Conservation (phyloP, 768 basidiomycete species). For the Trichaptum fuscoviolaceum region DNA sequence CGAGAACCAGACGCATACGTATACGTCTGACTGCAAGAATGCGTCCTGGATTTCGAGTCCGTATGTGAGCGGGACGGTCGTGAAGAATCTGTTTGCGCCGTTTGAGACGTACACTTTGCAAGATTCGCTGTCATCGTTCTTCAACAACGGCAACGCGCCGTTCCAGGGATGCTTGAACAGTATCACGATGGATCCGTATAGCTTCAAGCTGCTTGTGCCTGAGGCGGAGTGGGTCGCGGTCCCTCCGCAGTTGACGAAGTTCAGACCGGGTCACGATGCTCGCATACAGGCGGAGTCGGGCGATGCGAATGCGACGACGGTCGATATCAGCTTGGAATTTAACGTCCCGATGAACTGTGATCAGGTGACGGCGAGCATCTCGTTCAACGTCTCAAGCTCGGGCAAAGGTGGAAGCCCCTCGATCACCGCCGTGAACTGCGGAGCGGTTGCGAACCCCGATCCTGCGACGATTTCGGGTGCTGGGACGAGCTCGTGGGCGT, state of each 20-base stretch:
- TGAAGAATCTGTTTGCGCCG: constrained; percentile 77
- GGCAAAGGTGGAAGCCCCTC: constrained; percentile 53
- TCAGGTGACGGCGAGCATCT: constrained; percentile 56
- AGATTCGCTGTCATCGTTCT: constrained; percentile 61
- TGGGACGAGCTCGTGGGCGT: constrained; percentile 58
- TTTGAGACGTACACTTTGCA: constrained; percentile 73
- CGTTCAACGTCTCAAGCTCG: constrained; percentile 66
- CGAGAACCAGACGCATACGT: constrained; percentile 69
- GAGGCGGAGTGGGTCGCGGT: constrained; percentile 59
- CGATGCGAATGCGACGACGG: constrained; percentile 45
- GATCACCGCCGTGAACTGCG: constrained; percentile 45
- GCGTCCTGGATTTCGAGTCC: constrained; percentile 76
- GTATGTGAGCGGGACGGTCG: constrained; percentile 49
- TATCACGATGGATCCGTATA: constrained; percentile 65
- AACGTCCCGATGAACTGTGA: constrained; percentile 71
- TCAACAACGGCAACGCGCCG: constrained; percentile 51
- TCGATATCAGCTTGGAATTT: constrained; percentile 76
- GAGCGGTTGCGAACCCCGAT: constrained; percentile 40
- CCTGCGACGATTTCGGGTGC: constrained; percentile 48
- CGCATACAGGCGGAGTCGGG: constrained; percentile 50
- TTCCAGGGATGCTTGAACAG: constrained; percentile 68
- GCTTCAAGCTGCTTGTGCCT: constrained; percentile 82
- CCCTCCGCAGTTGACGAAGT: constrained; percentile 70
- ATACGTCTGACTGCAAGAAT: constrained; percentile 53
- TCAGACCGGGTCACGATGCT: constrained; percentile 82